Percentiles rank a stretch among this genome's conserved stretches.
These are phyloP conservation scores for Amaranthus cruentus DNA, from an alignment of 148 eudicot genomes.

Conservation along the genomic window DNA sequence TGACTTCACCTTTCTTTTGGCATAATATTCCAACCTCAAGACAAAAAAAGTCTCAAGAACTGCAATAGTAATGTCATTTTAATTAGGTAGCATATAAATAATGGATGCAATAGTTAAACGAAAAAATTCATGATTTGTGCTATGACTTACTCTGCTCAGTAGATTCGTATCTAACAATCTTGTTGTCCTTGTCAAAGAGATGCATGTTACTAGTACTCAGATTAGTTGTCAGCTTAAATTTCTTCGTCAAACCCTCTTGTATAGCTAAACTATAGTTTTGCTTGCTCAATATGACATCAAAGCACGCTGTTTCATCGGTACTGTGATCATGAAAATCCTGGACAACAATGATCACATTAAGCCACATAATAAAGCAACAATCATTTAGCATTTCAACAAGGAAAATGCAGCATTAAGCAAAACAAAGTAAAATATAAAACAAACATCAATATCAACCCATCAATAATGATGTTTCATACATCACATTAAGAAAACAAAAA, in stretches of 20 bases:
- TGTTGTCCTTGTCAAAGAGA: slow-evolving; percentile 64
- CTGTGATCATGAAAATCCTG: slow-evolving; percentile 52
- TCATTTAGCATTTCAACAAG: not conserved
- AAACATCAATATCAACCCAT: no score
- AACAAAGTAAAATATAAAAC: no score
- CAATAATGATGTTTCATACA: no score
- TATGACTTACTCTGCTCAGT: slow-evolving; percentile 70
- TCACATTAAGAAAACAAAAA: no score
- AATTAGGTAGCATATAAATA: not conserved
- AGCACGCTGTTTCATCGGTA: slow-evolving; percentile 41
- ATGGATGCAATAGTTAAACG: not conserved
- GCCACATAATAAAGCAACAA: no score
- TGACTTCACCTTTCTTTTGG: slow-evolving; percentile 49
- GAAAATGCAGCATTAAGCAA: not conserved
- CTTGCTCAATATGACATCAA: slow-evolving; percentile 42
- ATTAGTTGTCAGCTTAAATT: slow-evolving; percentile 67
- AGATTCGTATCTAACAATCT: slow-evolving; percentile 66
- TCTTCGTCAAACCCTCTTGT: slow-evolving; percentile 80
- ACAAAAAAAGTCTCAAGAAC: slow-evolving; percentile 75
- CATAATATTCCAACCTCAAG: slow-evolving; percentile 58
- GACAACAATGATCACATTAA: not conserved
- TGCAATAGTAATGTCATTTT: slow-evolving; percentile 27
- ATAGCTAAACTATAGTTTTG: slow-evolving; percentile 44
- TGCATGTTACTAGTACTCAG: slow-evolving; percentile 91
- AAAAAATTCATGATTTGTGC: not conserved